Evolutionary conservation across 257 asterid species (phyloP).

Genomic region (Rehmannia glutinosa): DNA sequence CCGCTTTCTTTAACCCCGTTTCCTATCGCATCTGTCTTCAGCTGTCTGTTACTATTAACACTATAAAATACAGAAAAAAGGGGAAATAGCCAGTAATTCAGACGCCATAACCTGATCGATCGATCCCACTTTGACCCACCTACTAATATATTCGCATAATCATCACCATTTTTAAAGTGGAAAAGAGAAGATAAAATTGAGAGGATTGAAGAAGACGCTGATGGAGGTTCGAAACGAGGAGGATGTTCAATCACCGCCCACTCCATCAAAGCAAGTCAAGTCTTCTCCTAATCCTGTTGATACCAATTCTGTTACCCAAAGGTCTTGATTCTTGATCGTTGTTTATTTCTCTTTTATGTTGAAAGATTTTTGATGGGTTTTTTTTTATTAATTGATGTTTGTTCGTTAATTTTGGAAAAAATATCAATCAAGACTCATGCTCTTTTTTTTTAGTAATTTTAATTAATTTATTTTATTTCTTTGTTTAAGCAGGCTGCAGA

Average conservation of each 20-base stretch:
- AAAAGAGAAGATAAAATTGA: not conserved
- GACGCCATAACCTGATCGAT: too few relatives aligned
- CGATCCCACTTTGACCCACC: too few relatives aligned
- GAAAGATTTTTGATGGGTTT: not conserved
- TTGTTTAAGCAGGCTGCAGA: conserved; percentile 54
- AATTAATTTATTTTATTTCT: not conserved
- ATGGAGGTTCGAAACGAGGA: conserved; percentile 38
- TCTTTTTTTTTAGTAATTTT: not conserved
- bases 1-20: not conserved
- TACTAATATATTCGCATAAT: too few relatives aligned
- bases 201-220: not conserved
- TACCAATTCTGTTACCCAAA: conserved; percentile 49
- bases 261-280: conserved; percentile 44
- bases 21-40: not conserved
- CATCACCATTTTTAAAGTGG: not conserved
- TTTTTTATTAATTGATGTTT: not conserved
- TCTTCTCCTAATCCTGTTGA: conserved; percentile 37
- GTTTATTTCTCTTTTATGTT: not conserved
- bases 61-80: too few relatives aligned
- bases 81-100: too few relatives aligned
- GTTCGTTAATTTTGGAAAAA: not conserved
- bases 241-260: conserved; percentile 28
- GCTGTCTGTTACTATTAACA: not conserved
- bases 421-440: not conserved
- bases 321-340: conserved; percentile 16